Evolutionary conservation across 805 yeast genomes (phyloP).

Genomic region (Candida jianshihensis): DNA sequence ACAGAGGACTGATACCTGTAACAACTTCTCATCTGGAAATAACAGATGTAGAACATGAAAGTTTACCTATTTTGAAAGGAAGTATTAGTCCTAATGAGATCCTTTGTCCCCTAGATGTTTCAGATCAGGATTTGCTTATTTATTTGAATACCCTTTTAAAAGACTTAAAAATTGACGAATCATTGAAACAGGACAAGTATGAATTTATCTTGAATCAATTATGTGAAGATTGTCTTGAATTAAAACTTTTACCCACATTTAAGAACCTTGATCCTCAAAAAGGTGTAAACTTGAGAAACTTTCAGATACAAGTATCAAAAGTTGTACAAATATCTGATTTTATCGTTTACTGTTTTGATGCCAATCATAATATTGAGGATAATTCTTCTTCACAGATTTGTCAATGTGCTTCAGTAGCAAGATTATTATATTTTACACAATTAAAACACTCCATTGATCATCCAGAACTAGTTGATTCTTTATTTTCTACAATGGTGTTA

Average conservation of each 20-base stretch:
- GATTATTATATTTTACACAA: constrained; percentile 40
- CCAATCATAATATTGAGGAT: constrained; percentile 25
- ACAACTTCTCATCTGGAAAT: constrained; percentile 23
- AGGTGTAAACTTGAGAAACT: constrained; percentile 76
- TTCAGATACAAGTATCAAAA: constrained; percentile 81
- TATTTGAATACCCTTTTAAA: constrained; percentile 15
- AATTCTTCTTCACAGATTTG: constrained; percentile 19
- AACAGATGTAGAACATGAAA: constrained; percentile 22
- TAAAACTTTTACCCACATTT: constrained; percentile 43
- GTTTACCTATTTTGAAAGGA: constrained; percentile 44
- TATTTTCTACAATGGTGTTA: constrained; percentile 18
- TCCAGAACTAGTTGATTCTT: constrained; percentile 20
- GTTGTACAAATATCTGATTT: constrained; percentile 68
- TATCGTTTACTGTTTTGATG: constrained; percentile 61
- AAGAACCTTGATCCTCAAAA: constrained; percentile 56
- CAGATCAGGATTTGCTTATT: constrained; percentile 27
- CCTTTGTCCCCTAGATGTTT: constrained; percentile 40
- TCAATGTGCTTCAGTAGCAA: constrained; percentile 30
- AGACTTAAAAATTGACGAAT: constrained; percentile 15
- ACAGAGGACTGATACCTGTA: constrained; percentile 19
- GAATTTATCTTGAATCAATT: constrained; percentile 12
- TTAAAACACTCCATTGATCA: constrained; percentile 21
- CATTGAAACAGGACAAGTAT: background rate
- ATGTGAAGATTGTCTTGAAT: constrained; percentile 20
- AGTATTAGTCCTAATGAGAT: constrained; percentile 49